Conservation (phyloP, 2,329 filamentous ascomycete species). For the Alternaria sp. region DNA sequence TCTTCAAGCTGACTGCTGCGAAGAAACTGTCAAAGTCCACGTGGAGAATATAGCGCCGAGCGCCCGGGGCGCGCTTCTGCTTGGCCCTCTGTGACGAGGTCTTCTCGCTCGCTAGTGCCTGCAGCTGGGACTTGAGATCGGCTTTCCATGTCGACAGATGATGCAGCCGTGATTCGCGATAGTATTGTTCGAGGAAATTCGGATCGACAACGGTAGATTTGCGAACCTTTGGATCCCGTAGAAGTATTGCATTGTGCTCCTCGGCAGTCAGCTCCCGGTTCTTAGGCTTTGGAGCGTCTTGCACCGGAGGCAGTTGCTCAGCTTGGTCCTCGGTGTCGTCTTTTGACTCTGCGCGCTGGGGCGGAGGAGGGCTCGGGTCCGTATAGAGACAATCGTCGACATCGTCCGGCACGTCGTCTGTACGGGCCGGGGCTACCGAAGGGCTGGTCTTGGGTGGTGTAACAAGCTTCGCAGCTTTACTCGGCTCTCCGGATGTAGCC, state of each 20-base stretch:
- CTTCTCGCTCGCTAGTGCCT: slow-evolving; percentile 78
- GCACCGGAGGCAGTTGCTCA: slow-evolving; percentile 3
- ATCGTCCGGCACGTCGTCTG: slow-evolving; percentile 16
- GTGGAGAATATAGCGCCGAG: slow-evolving; percentile 85
- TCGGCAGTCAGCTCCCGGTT: slow-evolving; percentile 73
- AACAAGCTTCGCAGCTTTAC: slow-evolving; percentile 22
- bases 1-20: slow-evolving; percentile 86
- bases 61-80: slow-evolving; percentile 65
- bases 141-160: slow-evolving; percentile 97
- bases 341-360: neutral
- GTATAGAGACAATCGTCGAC: slow-evolving; percentile 32
- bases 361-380: slow-evolving; percentile 22
- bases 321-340: slow-evolving; percentile 10
- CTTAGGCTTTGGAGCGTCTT: neutral
- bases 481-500: neutral
- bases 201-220: slow-evolving; percentile 93
- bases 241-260: slow-evolving; percentile 85
- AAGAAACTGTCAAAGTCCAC: slow-evolving; percentile 99
- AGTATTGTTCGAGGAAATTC: slow-evolving; percentile 91
- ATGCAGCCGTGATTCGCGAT: slow-evolving; percentile 91
- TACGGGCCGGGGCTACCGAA: slow-evolving; percentile 13
- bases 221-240: slow-evolving; percentile 83
- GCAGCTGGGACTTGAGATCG: slow-evolving; percentile 86
- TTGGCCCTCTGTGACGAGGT: slow-evolving; percentile 56
- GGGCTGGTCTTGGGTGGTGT: slow-evolving; percentile 44